Conservation (phyloP, 2,329 filamentous ascomycete species). For the Pseudogymnoascus sp. region DNA sequence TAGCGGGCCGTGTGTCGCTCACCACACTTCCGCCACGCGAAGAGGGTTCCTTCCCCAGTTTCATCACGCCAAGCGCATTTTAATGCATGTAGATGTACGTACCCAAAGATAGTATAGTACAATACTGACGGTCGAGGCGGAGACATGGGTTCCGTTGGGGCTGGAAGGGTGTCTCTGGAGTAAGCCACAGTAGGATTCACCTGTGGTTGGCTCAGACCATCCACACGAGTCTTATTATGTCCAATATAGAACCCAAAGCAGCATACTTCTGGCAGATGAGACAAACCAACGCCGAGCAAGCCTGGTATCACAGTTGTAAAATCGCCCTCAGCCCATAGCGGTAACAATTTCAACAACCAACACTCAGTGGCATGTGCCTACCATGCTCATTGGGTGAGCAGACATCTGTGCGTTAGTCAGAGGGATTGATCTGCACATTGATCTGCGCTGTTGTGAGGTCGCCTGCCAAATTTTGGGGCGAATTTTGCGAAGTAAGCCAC, state of each 20-base stretch:
- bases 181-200: not conserved
- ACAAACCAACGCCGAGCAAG: not conserved
- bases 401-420: not conserved
- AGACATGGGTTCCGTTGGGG: not conserved
- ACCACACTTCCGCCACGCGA: not conserved
- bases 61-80: not conserved
- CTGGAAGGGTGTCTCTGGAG: not conserved
- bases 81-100: slow-evolving; percentile 5
- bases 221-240: not conserved
- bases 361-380: not conserved
- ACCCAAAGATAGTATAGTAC: not conserved
- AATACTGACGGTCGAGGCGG: not conserved
- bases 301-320: not conserved
- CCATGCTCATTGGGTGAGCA: not conserved
- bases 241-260: not conserved
- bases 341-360: not conserved
- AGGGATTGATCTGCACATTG: not conserved
- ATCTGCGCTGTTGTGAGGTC: not conserved
- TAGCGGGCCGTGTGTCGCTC: slow-evolving; percentile 3
- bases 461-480: not conserved
- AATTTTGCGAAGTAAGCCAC: not conserved
- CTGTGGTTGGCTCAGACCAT: not conserved
- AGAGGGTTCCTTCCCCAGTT: not conserved
- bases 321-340: not conserved
- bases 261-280: not conserved